Evolutionary conservation across 2,329 filamentous ascomycete genomes (phyloP), one percentile per base, ranked within the genome.

Genomic region (Eutypa lata): DNA sequence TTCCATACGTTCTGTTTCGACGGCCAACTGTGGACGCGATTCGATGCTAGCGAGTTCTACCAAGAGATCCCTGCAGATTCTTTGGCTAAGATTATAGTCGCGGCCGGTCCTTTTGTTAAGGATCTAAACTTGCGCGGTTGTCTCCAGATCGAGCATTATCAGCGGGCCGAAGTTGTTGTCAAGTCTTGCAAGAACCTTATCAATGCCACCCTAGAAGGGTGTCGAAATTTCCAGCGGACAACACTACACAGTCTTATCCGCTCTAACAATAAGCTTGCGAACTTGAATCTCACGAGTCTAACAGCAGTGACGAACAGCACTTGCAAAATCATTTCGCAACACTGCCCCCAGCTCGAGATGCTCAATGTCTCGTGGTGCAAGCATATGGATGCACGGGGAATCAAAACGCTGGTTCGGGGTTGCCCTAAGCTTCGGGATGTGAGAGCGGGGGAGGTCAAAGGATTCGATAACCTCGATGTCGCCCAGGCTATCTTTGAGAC

Each of bases 331-430:
- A 88, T 99, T 54, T 87, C 90, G 1, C 79, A 88, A 50, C 87
- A 87, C 38, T 97, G 93, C 63, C 85, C 87, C 1, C 85, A 87
- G 47, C 77, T 99, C n/a, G 87, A 96, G 69, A 80, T 83, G 51
- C 80, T 97, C 59, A 95, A 97, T 63, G 83, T 97, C 19, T 96
- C 91, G 0, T 97, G 93, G 91, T 99, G 94, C 73, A 86, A 86
- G 59, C 88, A 91, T 55, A 84, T 97, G 66, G 88, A 94, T 64
- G 88, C 90, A 8, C 77, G 82, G 13, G 92, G 91, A 4, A 75
- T 97, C 50, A 83, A 80, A 57, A 81, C 81, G 49, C 80, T 99
- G 2, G 75, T 97, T 1, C 77, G 88, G 54, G 81, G 81, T 2
- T 97, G 94, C 65, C 76, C 80, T 0, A 85, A 79, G 50, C 74